Evolutionary conservation across 169 alveolate species (phyloP), one percentile per base, ranked within the genome.

Genomic region (Plasmodium malariae): DNA sequence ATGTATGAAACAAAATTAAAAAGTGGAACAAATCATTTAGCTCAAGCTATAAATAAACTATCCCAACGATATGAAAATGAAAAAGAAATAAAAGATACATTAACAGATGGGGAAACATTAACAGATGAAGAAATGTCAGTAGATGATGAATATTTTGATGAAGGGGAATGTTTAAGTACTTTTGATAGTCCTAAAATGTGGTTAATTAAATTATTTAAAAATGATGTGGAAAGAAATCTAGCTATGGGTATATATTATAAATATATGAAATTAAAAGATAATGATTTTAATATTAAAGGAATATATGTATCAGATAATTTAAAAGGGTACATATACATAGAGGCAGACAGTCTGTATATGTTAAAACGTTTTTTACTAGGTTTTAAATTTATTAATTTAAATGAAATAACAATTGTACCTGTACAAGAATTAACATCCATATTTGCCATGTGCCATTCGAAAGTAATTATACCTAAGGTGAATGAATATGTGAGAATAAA

Each of bases 1-100:
- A 74, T 86, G 67, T 93, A 78, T 67, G 93, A 59, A 69, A 40
- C 86, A 45, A 34, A 45, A 69, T 19, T 91, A 67, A 88, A 74
- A 34, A 97, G 97, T 24, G 97, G 97, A 32, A 95, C 97, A 1
- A 96, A 95, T 28, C 95, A 93, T 51, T 74, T 95, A 51, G 97
- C 95, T 60, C 94, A 88, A 24, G 96, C 97, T 2, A 95, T 95
- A 51, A 97, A 94, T 72, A 95, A 95, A 51, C 93, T 95, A 60
- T 94, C 96, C 14, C 92, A 94, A 68, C 70, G 96, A 59, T 95
- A 95, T 59, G 97, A 95, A 73, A 89, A 94, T 76, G 94, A 88
- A 74, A 91, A 93, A 36, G 93, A 93, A n/a, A 74, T 73, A 12
- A 96, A 94, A 17, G 97, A 92, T 37, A 90, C 62, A 43, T 91